These are phyloP conservation scores for Pleurotus sapidus DNA, from an alignment of 768 basidiomycete genomes.

Conservation along the genomic window DNA sequence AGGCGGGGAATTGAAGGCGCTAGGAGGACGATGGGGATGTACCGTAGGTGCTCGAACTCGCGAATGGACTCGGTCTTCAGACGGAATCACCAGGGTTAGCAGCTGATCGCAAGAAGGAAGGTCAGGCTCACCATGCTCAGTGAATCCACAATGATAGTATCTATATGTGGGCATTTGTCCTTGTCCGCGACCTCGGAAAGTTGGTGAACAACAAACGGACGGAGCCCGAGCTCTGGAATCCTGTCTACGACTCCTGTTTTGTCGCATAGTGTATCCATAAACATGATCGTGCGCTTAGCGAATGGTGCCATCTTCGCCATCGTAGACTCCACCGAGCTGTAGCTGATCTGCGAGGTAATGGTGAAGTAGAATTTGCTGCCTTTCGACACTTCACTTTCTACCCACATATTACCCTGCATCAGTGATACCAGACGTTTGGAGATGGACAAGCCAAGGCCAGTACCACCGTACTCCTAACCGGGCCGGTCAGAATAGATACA, in stretches of 20 bases:
- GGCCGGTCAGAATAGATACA: conserved; percentile 4
- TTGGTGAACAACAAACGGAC: conserved; percentile 71
- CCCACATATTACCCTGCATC: conserved; percentile 99
- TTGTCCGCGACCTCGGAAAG: conserved; percentile 82
- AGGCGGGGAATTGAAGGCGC: conserved; percentile 75
- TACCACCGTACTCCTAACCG: conserved; percentile 90
- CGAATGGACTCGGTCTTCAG: conserved; percentile 82
- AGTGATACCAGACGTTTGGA: conserved; percentile 95
- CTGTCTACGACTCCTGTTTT: conserved; percentile 71
- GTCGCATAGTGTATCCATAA: conserved; percentile 84
- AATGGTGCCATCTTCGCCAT: conserved; percentile 84
- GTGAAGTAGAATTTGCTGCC: conserved; percentile 98
- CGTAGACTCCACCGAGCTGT: conserved; percentile 69
- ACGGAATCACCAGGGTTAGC: not conserved
- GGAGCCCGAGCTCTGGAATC: conserved; percentile 76
- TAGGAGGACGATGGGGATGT: conserved; percentile 93
- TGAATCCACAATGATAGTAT: conserved; percentile 95
- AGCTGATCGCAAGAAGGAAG: conserved; percentile 10
- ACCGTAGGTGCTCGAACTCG: conserved; percentile 91
- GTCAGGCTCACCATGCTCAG: conserved; percentile 64
- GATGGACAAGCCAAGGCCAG: conserved; percentile 94
- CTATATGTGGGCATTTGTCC: conserved; percentile 82
- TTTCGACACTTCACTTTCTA: conserved; percentile 89
- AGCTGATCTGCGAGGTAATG: conserved; percentile 81
- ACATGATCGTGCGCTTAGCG: conserved; percentile 83